Evolutionary conservation across 2,329 filamentous ascomycete genomes (phyloP).

Genomic region (Periglandula ipomoeae): DNA sequence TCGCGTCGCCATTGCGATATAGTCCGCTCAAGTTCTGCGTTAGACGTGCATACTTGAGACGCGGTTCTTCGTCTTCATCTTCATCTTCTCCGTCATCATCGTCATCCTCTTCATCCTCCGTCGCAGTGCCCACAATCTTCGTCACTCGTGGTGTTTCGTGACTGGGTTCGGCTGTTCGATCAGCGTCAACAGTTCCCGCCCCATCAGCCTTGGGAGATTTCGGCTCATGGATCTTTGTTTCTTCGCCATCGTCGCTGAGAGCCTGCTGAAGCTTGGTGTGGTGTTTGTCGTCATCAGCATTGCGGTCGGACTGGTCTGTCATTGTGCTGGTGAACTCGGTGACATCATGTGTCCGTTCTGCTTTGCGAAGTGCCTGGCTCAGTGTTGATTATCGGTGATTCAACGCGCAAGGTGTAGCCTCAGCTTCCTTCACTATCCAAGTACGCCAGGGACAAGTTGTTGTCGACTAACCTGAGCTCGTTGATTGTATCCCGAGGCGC

Average conservation of each 20-base stretch:
- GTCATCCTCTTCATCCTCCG: slow-evolving; percentile 40
- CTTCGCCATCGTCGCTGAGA: neutral
- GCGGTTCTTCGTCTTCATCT: slow-evolving; percentile 87
- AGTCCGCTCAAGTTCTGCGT: slow-evolving; percentile 71
- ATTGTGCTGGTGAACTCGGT: slow-evolving; percentile 5
- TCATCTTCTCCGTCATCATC: slow-evolving; percentile 65
- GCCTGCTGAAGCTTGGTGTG: neutral
- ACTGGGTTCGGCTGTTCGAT: neutral
- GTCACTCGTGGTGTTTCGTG: neutral
- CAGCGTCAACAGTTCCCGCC: neutral
- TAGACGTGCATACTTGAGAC: slow-evolving; percentile 83
- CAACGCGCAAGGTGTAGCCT: no score
- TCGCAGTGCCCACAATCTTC: slow-evolving; percentile 9
- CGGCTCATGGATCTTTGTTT: neutral
- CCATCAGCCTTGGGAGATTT: neutral
- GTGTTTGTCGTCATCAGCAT: slow-evolving; percentile 1
- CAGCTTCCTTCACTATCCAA: no score
- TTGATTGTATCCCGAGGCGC: neutral
- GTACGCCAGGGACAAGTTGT: no score
- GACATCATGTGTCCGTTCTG: slow-evolving; percentile 5
- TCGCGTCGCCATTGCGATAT: slow-evolving; percentile 92
- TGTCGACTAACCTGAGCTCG: neutral
- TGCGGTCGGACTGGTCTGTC: slow-evolving; percentile 8
- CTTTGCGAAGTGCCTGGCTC: neutral
- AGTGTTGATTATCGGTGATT: no score